Evolutionary conservation across 257 asterid species (phyloP).

Genomic region (Solanum gandarillasii): DNA sequence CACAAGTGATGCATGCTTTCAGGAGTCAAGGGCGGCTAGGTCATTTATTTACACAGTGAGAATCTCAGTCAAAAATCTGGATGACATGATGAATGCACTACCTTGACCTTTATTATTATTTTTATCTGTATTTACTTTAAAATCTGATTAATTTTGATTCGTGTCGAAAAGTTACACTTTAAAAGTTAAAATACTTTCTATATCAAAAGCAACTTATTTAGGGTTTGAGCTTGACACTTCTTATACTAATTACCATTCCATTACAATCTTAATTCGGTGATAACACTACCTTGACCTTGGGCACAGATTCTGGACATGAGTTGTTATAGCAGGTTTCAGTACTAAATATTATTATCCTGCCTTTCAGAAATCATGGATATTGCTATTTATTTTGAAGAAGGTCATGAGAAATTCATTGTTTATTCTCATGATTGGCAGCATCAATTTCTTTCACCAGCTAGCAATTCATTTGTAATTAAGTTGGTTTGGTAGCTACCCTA

Average conservation of each 20-base stretch:
- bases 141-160: background rate
- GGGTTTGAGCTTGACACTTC: background rate
- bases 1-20: background rate
- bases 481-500: background rate
- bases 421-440: background rate
- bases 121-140: background rate
- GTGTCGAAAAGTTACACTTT: fast-evolving
- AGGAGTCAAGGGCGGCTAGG: background rate
- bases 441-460: background rate
- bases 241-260: background rate
- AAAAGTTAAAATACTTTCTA: fast-evolving
- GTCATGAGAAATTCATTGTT: background rate
- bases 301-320: background rate
- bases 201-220: background rate
- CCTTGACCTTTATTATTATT: background rate
- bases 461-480: background rate
- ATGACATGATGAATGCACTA: slow-evolving; percentile 1
- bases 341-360: slow-evolving; percentile 11
- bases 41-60: background rate
- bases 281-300: background rate
- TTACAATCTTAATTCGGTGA: background rate
- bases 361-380: background rate
- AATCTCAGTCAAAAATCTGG: background rate
- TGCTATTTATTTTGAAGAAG: background rate
- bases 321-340: slow-evolving; percentile 1